Conservation (phyloP, 1,284 basidiomycete genomes). For the Moniliophthora roreri region DNA sequence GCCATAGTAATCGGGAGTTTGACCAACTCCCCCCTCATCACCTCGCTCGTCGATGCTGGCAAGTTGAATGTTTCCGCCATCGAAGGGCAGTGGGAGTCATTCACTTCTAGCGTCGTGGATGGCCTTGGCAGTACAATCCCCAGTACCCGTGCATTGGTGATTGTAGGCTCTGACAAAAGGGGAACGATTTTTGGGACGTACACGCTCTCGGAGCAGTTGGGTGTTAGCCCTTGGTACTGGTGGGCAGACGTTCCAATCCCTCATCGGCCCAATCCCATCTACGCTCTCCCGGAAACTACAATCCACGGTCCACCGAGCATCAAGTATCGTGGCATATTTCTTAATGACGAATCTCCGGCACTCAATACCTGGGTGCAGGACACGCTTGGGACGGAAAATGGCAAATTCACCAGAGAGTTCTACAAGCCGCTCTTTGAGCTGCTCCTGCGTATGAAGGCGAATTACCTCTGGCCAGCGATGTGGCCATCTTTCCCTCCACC, state of each 20-base stretch:
- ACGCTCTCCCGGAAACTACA: not conserved
- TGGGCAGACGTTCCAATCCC: slow-evolving; percentile 12
- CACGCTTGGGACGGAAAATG: not conserved
- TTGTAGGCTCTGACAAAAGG: slow-evolving; percentile 11
- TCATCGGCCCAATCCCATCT: slow-evolving; percentile 4
- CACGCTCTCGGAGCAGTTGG: slow-evolving; percentile 10
- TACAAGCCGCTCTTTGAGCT: slow-evolving; percentile 11
- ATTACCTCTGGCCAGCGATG: slow-evolving; percentile 14
- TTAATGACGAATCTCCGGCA: slow-evolving; percentile 12
- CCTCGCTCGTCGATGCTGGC: not conserved
- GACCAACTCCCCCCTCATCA: not conserved
- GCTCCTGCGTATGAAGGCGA: slow-evolving; percentile 10
- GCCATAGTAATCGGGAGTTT: not conserved
- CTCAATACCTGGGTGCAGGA: slow-evolving; percentile 4
- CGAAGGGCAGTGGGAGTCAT: slow-evolving; percentile 11
- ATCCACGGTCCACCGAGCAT: slow-evolving; percentile 8
- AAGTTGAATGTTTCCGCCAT: not conserved
- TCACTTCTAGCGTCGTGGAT: slow-evolving; percentile 1
- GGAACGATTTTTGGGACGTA: slow-evolving; percentile 11
- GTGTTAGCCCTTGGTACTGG: slow-evolving; percentile 10
- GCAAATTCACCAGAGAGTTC: slow-evolving; percentile 5
- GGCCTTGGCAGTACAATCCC: slow-evolving; percentile 1
- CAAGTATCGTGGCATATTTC: slow-evolving; percentile 10
- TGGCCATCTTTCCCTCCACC: slow-evolving; percentile 10
- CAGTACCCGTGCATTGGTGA: slow-evolving; percentile 3